Base-by-base conservation (phyloP, 306 rosid genomes). In the Corylus americana region DNA sequence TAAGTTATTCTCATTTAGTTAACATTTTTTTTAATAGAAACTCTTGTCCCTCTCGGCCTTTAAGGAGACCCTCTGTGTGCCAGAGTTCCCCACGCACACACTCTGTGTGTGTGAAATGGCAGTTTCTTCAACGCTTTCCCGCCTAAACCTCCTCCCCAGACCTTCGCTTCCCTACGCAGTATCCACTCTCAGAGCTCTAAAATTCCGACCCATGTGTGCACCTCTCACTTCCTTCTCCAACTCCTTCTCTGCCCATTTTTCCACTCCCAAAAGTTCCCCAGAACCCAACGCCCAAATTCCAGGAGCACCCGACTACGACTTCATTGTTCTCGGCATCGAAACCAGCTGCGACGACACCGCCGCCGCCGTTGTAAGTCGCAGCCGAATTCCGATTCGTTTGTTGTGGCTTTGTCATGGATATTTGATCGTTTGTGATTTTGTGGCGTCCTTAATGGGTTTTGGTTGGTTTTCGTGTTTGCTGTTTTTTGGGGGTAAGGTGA, bases 261-360 rank as follows among this genome's bases (percentile, higher is more conserved):
- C 84, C 18, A 39, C 75, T 51, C 31, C 82, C 5, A 16, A 76
- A 29, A 61, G 55, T 49, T 74, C 71, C 27, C 27, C 79, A 20
- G 57, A 47, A 55, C 57, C 55, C 16, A 55, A 73, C 17, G 55
- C n/a, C 77, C 85, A 6, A 50, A 80, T 81, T 22, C 50, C 84
- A 6, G 77, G 58, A 51, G 79, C 86, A 54, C 81, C 86, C 47
- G 75, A 78, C 20, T 86, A 57, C 1, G 85, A 85, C 55, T 77
- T 92, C 4, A 76, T 91, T 77, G 90, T 95, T 82, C 85, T 95
- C 50, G 98, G 98, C 71, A 92, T 95, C 47, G 98, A 95, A 82
- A 95, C 98, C 67, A 92, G 98, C 90, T 92, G 98, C 78, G 98
- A 95, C 81, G 98, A 95, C 84, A 95, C 98, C 5, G 98, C 97